These are phyloP conservation scores for Sphagnum tenellum DNA, from an alignment of 225 moss, liverwort and hornwort genomes.

Conservation along the genomic window DNA sequence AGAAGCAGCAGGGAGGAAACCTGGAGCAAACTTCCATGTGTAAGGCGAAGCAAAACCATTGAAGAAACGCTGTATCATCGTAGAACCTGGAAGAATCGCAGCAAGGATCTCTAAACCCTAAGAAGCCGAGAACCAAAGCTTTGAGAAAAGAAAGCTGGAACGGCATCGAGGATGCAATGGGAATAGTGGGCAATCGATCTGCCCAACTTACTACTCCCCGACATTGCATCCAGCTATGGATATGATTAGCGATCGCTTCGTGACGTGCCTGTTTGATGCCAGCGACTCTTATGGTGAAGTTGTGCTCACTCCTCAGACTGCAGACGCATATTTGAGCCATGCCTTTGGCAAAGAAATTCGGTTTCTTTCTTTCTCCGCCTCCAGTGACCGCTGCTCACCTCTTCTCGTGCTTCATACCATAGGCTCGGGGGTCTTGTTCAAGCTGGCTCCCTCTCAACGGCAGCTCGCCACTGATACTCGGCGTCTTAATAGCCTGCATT, in stretches of 20 bases:
- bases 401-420: constrained; percentile 81
- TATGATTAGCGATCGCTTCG: constrained; percentile 56
- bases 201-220: constrained; percentile 41
- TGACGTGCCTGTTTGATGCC: constrained; percentile 55
- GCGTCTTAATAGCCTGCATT: constrained; percentile 60
- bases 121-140: no score
- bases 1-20: neutral
- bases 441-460: constrained; percentile 57
- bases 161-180: constrained; percentile 10
- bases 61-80: neutral
- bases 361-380: constrained; percentile 51
- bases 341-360: constrained; percentile 70
- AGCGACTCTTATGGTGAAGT: constrained; percentile 81
- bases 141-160: neutral
- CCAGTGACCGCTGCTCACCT: constrained; percentile 88
- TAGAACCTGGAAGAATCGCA: no score
- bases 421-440: constrained; percentile 59
- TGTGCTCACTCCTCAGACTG: constrained; percentile 64
- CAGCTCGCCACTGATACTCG: constrained; percentile 35
- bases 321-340: constrained; percentile 63
- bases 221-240: constrained; percentile 29
- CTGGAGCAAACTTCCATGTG: neutral
- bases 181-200: constrained; percentile 33
- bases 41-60: neutral
- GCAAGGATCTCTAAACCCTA: no score